Evolutionary conservation across 495 filamentous ascomycete genomes (phyloP), one percentile per base, ranked within the genome.

Genomic region (Tuber magnatum): DNA sequence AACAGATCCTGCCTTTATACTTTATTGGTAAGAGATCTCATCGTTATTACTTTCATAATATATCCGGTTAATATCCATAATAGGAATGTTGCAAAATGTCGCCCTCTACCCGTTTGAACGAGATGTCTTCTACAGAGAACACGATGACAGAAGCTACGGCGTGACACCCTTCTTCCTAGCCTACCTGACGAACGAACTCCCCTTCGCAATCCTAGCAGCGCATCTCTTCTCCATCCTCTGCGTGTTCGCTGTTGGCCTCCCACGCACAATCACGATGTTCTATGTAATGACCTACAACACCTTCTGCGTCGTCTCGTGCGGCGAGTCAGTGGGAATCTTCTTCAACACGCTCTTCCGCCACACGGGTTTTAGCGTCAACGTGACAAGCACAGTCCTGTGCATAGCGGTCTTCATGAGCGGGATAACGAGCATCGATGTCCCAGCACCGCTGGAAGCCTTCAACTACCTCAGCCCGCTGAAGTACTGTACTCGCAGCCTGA

Each of bases 61-160:
- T 28, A n/a, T 24, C 56, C 28, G 39, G 24, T 69, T 79, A 42
- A 79, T 51, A 70, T 35, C 22, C 22, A 75, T 79, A 12, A 88
- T 93, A 6, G 91, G 90, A 9, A 92, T 93, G 91, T 86, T 93
- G 9, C 90, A 93, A 79, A 93, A 93, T 78, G 88, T 93, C 28
- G 88, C 90, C 12, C 86, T 92, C 70, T 93, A 92, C 76, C 91
- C 91, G 0, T 83, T 83, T 38, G 91, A 92, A 78, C 87, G 89
- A 16, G 89, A 90, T 69, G 89, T 91, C 24, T 92, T 92, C 80
- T 92, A 92, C 79, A 87, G 88, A 76, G 91, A 92, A 81, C 86
- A 91, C 77, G 88, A 88, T 72, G 91, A 93, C 81, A 85, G 86
- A 39, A 88, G 89, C 48, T 93, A 93, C 76, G 87, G 88, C 20